A percentile compares a stretch with the other conserved stretches of the same genome.
Conservation (phyloP, 495 filamentous ascomycete genomes). For the Lichina pygmaea region DNA sequence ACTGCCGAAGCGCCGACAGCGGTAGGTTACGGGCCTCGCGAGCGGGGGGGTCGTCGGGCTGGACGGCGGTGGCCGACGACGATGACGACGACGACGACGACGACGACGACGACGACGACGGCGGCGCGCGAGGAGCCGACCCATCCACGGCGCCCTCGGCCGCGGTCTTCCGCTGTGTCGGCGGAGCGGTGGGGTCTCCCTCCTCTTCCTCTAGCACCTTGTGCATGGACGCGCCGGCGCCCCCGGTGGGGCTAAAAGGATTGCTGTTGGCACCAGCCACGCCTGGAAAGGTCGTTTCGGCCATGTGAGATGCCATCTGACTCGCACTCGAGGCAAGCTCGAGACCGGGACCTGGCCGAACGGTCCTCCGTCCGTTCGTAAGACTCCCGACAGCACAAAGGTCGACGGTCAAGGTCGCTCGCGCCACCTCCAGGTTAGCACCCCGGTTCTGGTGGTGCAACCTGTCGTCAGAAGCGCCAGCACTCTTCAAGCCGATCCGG, state of each 20-base stretch:
- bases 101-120: not conserved
- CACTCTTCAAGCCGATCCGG: too few species aligned
- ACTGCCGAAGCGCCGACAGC: conserved; percentile 1
- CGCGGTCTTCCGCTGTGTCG: conserved; percentile 16
- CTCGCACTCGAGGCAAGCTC: not conserved
- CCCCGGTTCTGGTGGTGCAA: too few species aligned
- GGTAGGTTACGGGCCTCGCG: conserved; percentile 4
- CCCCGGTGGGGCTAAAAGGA: conserved; percentile 20
- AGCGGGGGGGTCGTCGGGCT: not conserved
- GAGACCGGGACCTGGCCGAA: not conserved
- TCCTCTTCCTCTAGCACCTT: conserved; percentile 34
- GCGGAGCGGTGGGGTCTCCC: conserved; percentile 28
- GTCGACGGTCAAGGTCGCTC: too few species aligned
- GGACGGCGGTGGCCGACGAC: not conserved
- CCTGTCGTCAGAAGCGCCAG: too few species aligned
- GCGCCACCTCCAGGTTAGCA: too few species aligned
- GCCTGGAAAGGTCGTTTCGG: conserved; percentile 26
- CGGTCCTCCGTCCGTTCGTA: not conserved
- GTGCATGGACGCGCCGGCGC: conserved; percentile 17
- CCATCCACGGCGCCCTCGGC: not conserved
- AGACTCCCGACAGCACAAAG: too few species aligned
- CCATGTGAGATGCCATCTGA: conserved; percentile 14
- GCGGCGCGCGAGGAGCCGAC: not conserved
- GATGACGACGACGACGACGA: not conserved
- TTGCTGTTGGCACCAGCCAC: conserved; percentile 13